phyloP scores from a whole-genome alignment of 108 stramenopile genomes.

The Pseudonitzschia pungens region DNA sequence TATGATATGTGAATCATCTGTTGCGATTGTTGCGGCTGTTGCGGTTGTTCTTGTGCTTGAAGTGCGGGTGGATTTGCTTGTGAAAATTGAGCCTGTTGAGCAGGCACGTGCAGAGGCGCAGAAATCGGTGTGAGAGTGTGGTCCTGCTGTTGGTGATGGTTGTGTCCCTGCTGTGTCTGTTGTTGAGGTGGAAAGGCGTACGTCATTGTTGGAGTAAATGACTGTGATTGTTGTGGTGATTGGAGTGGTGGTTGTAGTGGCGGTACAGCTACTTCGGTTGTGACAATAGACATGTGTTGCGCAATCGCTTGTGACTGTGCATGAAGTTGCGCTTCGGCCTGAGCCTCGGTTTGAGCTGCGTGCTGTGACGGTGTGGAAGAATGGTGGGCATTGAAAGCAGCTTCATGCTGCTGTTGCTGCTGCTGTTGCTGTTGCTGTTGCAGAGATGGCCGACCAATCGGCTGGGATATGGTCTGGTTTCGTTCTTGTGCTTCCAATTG shows the following conservation, averaged over 20 bases:
- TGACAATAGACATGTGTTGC: neutral
- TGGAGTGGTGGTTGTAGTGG: slow-evolving; percentile 1
- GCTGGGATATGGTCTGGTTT: neutral
- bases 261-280: neutral
- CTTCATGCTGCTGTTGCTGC: slow-evolving; percentile 13
- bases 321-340: slow-evolving; percentile 1
- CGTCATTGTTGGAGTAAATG: neutral
- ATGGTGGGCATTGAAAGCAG: neutral
- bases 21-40: slow-evolving; percentile 9
- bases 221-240: neutral
- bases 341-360: neutral
- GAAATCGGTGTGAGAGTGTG: neutral
- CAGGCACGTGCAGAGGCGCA: neutral
- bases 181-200: slow-evolving; percentile 4
- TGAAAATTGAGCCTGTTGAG: slow-evolving; percentile 10
- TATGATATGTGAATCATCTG: neutral
- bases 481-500: slow-evolving; percentile 8
- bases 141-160: slow-evolving; percentile 17
- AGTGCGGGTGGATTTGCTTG: slow-evolving; percentile 4
- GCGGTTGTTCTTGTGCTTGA: slow-evolving; percentile 7
- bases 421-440: slow-evolving; percentile 17
- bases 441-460: too few species aligned
- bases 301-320: slow-evolving; percentile 8
- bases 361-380: neutral
- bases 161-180: neutral